A percentile compares a stretch with the other conserved stretches of the same genome.
Evolutionary conservation across 2,329 filamentous ascomycete species (phyloP).

Genomic region (Ploettnerulaceae sp.): DNA sequence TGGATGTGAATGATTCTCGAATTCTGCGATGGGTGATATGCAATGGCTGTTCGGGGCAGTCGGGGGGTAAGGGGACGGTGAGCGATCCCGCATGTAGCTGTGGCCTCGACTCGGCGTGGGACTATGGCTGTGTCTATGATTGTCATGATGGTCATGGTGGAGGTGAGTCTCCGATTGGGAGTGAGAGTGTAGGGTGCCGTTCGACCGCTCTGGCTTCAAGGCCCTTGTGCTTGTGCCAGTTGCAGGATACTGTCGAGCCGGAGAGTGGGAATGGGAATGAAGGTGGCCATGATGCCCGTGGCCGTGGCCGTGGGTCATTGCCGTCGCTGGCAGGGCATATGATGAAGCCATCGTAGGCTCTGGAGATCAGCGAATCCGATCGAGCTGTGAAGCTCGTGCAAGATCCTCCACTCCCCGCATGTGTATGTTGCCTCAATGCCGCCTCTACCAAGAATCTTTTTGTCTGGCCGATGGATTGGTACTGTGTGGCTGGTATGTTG

Average conservation of each 20-base stretch:
- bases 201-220: constrained; percentile 27
- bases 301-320: constrained; percentile 31
- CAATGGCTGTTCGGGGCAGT: constrained; percentile 24
- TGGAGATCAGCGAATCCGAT: constrained; percentile 9
- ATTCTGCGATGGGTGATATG: constrained; percentile 17
- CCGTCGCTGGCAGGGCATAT: constrained; percentile 33
- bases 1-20: constrained; percentile 14
- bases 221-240: constrained; percentile 20
- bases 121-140: constrained; percentile 17
- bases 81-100: constrained; percentile 13
- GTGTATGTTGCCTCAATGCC: constrained; percentile 11
- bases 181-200: constrained; percentile 29
- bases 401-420: constrained; percentile 18
- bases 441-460: constrained; percentile 14
- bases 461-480: constrained; percentile 1
- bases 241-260: constrained; percentile 29
- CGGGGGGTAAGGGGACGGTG: constrained; percentile 15
- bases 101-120: constrained; percentile 13
- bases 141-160: constrained; percentile 16
- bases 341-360: constrained; percentile 32
- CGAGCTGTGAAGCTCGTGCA: constrained; percentile 24
- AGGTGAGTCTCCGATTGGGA: constrained; percentile 29
- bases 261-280: constrained; percentile 36
- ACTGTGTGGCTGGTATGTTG: not conserved
- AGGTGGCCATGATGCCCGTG: constrained; percentile 33